Base-by-base conservation (phyloP, 1,139 yeast species). In the Geotrichum carabidarum region DNA sequence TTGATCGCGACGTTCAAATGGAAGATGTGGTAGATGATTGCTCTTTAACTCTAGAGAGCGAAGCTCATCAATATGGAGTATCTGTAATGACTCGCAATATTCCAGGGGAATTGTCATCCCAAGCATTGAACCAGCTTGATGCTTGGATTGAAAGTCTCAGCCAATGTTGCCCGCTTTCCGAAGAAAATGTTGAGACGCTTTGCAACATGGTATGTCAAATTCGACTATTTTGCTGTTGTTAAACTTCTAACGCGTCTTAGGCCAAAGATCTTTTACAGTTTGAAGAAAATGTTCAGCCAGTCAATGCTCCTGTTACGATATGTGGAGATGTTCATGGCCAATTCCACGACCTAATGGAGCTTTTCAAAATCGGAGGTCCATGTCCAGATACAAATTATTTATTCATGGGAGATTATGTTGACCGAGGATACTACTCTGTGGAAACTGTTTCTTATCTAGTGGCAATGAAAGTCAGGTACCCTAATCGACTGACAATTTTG, bases 251-350 rank as follows among this genome's bases (percentile, higher is more conserved):
- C 12, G 7, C 34, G 14, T 6, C 18, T 12, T 44, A 14, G 54
- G 56, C 56, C n/a, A 49, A 50, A 43, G 56, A 53, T n/a, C 30
- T 53, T 30, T 49, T 53, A 18, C 86, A 71, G 34, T 50, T 40
- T 44, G 56, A 53, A 37, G 45, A 45, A 22, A 90, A 90, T 67
- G 97, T 90, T 45, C 95, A 89, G 71, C 96, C 96, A 1, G 96
- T 90, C 48, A 81, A 80, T 58, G 93, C 86, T 2, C 96, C 96
- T 1, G 89, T 88, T 34, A 87, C 95, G 15, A 90, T 42, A 81
- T 90, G 96, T 72, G 97, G 97, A 50, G 96, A 90, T 68, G 89
- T 90, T 46, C 96, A 90, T 68, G 97, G 97, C 8, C 97, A 90
- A 69, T 78, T 89, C 57, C 96, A 90, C 69, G 97, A 90, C 71